Evolutionary conservation across 331 rosid species (phyloP), one percentile per base, ranked within the genome.

Genomic region (Rhamnella rubrinervis): DNA sequence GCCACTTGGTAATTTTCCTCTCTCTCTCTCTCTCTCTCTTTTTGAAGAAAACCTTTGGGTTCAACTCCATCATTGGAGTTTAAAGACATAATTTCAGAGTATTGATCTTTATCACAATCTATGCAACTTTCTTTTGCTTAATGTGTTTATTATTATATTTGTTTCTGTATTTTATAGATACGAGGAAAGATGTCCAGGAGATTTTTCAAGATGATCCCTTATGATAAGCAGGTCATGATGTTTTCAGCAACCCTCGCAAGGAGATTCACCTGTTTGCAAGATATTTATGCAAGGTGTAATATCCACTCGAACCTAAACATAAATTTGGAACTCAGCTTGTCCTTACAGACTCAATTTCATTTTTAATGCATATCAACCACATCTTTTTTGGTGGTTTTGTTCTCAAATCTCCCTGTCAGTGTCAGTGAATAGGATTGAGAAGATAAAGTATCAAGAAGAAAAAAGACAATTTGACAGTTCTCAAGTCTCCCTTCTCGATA

Each of bases 241-340:
- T 93, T 93, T 73, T 90, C 98, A 63, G 98, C 97, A 66, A 93
- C 97, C 28, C 96, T 93, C 70, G 96, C 96, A 93, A 93, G 81
- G 97, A 93, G 75, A 93, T 93, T 68, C 97, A 97, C 25, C 97
- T n/a, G 97, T 93, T 78, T 93, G 98, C 96, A 90, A 93, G 97
- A 93, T n/a, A n/a, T n/a, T n/a, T n/a, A n/a, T 93, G 98, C 96
- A 90, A 93, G 97, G 90, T 85, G 98, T 93, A 93, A 85, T 84
- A 77, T 85, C 80, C 77, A 75, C 66, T 82, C 9, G 25, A 61
- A 8, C 28, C 50, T 53, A 61, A 12, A 19, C 65, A n/a, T 18
- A 35, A n/a, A 47, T 69, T 14, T 46, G 8, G 17, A 65, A 63
- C 15, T 47, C 62, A 37, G 47, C 31, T 38, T n/a, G 21, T 61